Conservation (phyloP, 257 asterid genomes). For the Orobanche coerulescens region DNA sequence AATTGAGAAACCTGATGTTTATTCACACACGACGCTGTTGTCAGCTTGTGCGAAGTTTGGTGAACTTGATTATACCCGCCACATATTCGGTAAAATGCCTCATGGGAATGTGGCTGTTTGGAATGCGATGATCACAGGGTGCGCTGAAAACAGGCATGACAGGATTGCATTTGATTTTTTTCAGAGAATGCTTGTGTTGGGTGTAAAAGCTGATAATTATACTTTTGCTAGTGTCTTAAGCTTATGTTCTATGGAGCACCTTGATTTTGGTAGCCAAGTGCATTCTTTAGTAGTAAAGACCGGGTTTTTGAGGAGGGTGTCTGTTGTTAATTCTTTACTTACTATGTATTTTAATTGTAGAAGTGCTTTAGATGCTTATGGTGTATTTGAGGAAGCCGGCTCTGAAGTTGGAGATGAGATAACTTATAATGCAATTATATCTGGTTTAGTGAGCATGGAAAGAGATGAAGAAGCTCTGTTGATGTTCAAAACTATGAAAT, state of each 20-base stretch:
- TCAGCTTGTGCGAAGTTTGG: slow-evolving; percentile 73
- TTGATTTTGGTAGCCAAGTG: slow-evolving; percentile 58
- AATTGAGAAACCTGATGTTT: slow-evolving; percentile 55
- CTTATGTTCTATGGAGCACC: slow-evolving; percentile 37
- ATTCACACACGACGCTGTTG: slow-evolving; percentile 62
- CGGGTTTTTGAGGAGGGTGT: slow-evolving; percentile 44
- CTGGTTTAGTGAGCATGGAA: slow-evolving; percentile 54
- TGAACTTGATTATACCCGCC: slow-evolving; percentile 45
- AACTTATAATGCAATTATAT: slow-evolving; percentile 56
- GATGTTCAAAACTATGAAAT: slow-evolving; percentile 51
- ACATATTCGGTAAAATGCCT: slow-evolving; percentile 57
- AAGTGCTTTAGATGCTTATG: slow-evolving; percentile 37
- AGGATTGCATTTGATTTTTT: slow-evolving; percentile 46
- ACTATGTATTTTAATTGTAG: slow-evolving; percentile 61
- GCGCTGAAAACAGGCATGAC: slow-evolving; percentile 41
- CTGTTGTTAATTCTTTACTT: slow-evolving; percentile 67
- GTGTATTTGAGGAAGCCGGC: slow-evolving; percentile 49
- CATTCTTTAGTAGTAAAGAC: slow-evolving; percentile 60
- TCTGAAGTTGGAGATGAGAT: slow-evolving; percentile 39
- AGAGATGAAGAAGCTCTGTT: slow-evolving; percentile 50
- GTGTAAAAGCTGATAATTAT: slow-evolving; percentile 57
- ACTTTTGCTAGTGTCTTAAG: slow-evolving; percentile 73
- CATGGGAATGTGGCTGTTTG: slow-evolving; percentile 50
- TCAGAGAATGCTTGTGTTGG: slow-evolving; percentile 44
- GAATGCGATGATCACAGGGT: slow-evolving; percentile 87